A percentile compares a stretch with the other conserved stretches of the same genome.
phyloP scores from a whole-genome alignment of 2,329 filamentous ascomycete genomes.

The Aspergillus sergii region DNA sequence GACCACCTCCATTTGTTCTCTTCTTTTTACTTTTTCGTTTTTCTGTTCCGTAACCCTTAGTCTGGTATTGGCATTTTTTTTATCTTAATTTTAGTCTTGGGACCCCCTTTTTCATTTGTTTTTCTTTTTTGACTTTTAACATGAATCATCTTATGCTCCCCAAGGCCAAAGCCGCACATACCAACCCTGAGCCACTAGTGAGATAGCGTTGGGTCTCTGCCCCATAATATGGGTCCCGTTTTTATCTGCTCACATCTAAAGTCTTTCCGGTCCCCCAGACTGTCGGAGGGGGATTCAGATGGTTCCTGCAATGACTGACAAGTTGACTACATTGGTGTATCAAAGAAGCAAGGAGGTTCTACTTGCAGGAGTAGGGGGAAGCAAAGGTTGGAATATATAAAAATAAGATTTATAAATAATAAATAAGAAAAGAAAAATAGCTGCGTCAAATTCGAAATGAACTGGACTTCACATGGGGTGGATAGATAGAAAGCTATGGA shows the following conservation, averaged over 20 bases:
- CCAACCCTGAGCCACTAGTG: conserved; percentile 23
- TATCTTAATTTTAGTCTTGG: too few relatives aligned
- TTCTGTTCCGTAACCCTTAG: too few relatives aligned
- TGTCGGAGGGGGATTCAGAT: background rate
- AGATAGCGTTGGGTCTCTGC: conserved; percentile 11
- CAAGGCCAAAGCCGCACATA: conserved; percentile 26
- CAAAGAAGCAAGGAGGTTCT: background rate
- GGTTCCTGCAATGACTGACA: background rate
- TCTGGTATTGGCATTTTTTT: too few relatives aligned
- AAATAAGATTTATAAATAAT: background rate
- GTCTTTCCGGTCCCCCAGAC: background rate
- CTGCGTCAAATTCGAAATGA: too few relatives aligned
- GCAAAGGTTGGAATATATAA: background rate
- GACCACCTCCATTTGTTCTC: background rate
- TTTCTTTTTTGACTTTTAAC: conserved; percentile 1
- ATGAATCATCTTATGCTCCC: background rate
- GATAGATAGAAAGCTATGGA: too few relatives aligned
- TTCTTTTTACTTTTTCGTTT: background rate
- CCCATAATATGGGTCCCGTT: conserved; percentile 2
- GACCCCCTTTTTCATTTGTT: background rate
- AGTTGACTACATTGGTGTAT: background rate
- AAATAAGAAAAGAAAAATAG: background rate
- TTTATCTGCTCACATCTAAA: conserved; percentile 1
- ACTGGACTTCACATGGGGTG: too few relatives aligned
- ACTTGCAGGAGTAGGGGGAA: background rate